Percentiles rank a stretch among this genome's conserved stretches.
Evolutionary conservation across 2,329 filamentous ascomycete species (phyloP).

Genomic region (Atkinsonella hypoxylon): DNA sequence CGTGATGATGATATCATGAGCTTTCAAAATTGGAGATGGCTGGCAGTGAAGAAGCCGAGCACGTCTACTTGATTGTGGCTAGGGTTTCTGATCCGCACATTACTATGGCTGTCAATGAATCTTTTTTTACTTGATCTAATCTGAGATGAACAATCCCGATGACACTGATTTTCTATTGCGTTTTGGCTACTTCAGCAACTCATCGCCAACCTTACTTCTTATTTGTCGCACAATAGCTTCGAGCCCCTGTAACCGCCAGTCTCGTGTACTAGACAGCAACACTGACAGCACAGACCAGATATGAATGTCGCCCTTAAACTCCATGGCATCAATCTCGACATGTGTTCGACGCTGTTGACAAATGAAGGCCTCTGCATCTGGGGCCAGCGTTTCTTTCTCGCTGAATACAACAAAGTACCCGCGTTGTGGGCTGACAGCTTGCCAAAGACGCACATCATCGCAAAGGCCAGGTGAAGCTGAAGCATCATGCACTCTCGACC

Average conservation of each 20-base stretch:
- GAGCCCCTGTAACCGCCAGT: slow-evolving; percentile 41
- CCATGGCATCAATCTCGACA: slow-evolving; percentile 41
- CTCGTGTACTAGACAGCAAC: slow-evolving; percentile 38
- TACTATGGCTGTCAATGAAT: slow-evolving; percentile 19
- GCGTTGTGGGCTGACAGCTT: slow-evolving; percentile 47
- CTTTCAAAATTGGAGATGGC: slow-evolving; percentile 22
- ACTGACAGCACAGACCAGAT: slow-evolving; percentile 67
- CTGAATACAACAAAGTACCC: slow-evolving; percentile 65
- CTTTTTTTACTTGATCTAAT: slow-evolving; percentile 52
- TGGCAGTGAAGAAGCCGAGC: slow-evolving; percentile 38
- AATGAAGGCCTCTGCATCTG: slow-evolving; percentile 53
- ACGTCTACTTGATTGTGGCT: slow-evolving; percentile 15
- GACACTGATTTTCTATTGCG: slow-evolving; percentile 9
- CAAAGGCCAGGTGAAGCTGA: slow-evolving; percentile 57
- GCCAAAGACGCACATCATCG: slow-evolving; percentile 54
- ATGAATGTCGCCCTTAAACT: slow-evolving; percentile 59
- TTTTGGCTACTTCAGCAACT: slow-evolving; percentile 7
- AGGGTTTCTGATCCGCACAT: slow-evolving; percentile 30
- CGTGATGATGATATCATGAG: slow-evolving; percentile 31
- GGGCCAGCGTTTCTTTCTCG: slow-evolving; percentile 64
- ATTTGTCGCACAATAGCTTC: slow-evolving; percentile 27
- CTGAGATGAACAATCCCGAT: slow-evolving; percentile 27
- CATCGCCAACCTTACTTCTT: slow-evolving; percentile 18
- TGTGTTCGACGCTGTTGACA: slow-evolving; percentile 40
- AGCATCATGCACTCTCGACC: slow-evolving; percentile 25